A percentile compares a stretch with the other conserved stretches of the same genome.
phyloP scores from a whole-genome alignment of 2,329 filamentous ascomycete species.

The Colletotrichum sp. region DNA sequence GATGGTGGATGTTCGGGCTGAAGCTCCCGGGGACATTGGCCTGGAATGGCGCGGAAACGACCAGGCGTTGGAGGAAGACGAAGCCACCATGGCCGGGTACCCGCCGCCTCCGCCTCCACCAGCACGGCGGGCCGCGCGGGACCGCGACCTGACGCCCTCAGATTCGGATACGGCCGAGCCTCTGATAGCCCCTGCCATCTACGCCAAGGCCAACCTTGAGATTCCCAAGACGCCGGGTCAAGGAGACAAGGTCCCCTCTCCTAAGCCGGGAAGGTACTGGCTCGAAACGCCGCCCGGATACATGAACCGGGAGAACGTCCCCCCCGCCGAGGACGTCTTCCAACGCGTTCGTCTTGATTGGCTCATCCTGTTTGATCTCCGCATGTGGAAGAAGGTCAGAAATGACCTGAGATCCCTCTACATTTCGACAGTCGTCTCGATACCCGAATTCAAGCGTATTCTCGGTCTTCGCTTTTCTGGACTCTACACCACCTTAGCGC shows the following conservation, averaged over 20 bases:
- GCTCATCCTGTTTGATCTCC: constrained; percentile 90
- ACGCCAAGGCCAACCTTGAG: constrained; percentile 69
- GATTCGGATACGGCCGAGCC: constrained; percentile 77
- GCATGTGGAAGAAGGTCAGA: constrained; percentile 95
- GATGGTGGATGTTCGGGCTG: constrained; percentile 58
- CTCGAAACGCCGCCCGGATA: constrained; percentile 78
- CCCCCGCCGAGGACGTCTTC: constrained; percentile 84
- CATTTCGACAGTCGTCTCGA: constrained; percentile 93
- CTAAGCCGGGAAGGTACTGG: constrained; percentile 83
- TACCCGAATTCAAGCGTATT: constrained; percentile 95
- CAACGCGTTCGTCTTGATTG: constrained; percentile 90
- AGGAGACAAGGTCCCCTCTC: constrained; percentile 50
- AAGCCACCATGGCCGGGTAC: constrained; percentile 80
- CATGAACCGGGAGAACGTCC: constrained; percentile 64
- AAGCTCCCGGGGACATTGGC: constrained; percentile 46
- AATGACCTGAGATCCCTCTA: constrained; percentile 92
- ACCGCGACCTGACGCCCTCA: constrained; percentile 70
- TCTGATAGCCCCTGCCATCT: constrained; percentile 65
- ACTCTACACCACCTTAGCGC: constrained; percentile 90
- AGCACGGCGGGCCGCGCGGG: constrained; percentile 46
- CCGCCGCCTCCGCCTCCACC: constrained; percentile 65
- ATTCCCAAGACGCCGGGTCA: constrained; percentile 82
- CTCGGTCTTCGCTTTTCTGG: constrained; percentile 93
- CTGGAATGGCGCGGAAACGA: constrained; percentile 62
- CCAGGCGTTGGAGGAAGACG: constrained; percentile 74